Conservation (phyloP, 768 basidiomycete genomes). For the Lactarius psammicola region DNA sequence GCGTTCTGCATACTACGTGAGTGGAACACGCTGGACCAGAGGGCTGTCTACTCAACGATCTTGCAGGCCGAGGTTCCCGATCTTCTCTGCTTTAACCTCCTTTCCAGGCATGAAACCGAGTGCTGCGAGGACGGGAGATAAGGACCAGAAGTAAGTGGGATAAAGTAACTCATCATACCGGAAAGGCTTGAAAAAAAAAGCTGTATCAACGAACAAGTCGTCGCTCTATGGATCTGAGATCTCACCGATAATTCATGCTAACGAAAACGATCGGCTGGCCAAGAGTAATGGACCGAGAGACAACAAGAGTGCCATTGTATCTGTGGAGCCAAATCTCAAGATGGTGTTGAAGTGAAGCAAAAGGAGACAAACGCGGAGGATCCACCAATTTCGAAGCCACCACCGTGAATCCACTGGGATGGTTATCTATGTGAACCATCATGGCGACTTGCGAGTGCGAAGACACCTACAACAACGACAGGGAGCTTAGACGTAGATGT, state of each 20-base stretch:
- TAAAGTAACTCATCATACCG: constrained; percentile 5
- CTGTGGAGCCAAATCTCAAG: constrained; percentile 4
- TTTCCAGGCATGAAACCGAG: constrained; percentile 53
- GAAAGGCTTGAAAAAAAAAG: constrained; percentile 17
- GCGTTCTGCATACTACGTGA: constrained; percentile 42
- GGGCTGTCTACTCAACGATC: constrained; percentile 48
- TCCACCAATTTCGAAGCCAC: constrained; percentile 24
- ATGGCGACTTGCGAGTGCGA: background rate
- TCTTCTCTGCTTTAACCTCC: constrained; percentile 50
- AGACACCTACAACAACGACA: constrained; percentile 31
- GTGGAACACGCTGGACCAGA: background rate
- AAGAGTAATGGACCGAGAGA: constrained; percentile 31
- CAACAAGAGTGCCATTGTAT: constrained; percentile 30
- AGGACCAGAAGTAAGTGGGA: background rate
- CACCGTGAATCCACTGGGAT: constrained; percentile 32
- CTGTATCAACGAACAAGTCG: background rate
- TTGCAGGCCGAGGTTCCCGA: constrained; percentile 66
- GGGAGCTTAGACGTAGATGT: constrained; percentile 25
- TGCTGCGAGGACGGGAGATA: constrained; percentile 29
- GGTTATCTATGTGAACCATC: background rate
- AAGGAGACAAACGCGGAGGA: constrained; percentile 10
- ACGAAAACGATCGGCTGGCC: constrained; percentile 32
- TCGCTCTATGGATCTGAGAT: background rate
- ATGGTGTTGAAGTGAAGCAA: background rate
- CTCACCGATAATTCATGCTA: constrained; percentile 34